phyloP scores from a whole-genome alignment of 139 green algal genomes.

The Chara braunii region DNA sequence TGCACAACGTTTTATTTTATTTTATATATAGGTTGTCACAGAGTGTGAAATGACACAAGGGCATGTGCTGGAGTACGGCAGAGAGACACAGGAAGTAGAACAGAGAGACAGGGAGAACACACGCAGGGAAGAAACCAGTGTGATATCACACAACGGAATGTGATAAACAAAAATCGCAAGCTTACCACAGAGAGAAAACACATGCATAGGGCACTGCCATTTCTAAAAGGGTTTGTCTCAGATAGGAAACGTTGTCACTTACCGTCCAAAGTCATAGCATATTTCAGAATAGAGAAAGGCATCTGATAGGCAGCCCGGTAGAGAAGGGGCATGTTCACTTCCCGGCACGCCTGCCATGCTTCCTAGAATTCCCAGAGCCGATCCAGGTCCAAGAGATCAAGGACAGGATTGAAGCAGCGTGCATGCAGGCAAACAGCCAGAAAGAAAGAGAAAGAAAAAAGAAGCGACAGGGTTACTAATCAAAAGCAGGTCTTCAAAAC shows the following conservation, averaged over 20 bases:
- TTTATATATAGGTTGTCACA: too few relatives aligned
- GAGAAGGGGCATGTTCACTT: conserved; percentile 76
- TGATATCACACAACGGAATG: background rate
- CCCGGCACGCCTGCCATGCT: conserved; percentile 53
- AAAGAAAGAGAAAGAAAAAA: conserved; percentile 6
- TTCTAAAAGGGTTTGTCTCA: background rate
- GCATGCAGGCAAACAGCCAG: background rate
- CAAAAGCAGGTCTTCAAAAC: background rate
- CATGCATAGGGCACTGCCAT: too few relatives aligned
- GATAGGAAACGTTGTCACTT: background rate
- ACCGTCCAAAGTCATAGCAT: conserved; percentile 98
- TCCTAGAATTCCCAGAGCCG: conserved; percentile 10
- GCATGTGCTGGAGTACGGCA: background rate
- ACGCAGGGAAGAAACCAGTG: background rate
- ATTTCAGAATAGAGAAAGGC: conserved; percentile 83
- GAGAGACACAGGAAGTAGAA: background rate
- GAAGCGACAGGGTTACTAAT: background rate
- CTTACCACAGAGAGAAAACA: background rate
- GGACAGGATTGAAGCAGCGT: background rate
- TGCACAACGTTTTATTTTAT: too few relatives aligned
- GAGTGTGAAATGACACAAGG: background rate
- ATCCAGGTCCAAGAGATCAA: background rate
- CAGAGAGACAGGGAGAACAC: background rate
- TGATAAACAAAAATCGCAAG: background rate
- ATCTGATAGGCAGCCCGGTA: conserved; percentile 64